Evolutionary conservation across 441 rosid species (phyloP).

Genomic region (Adansonia madagascariensis): DNA sequence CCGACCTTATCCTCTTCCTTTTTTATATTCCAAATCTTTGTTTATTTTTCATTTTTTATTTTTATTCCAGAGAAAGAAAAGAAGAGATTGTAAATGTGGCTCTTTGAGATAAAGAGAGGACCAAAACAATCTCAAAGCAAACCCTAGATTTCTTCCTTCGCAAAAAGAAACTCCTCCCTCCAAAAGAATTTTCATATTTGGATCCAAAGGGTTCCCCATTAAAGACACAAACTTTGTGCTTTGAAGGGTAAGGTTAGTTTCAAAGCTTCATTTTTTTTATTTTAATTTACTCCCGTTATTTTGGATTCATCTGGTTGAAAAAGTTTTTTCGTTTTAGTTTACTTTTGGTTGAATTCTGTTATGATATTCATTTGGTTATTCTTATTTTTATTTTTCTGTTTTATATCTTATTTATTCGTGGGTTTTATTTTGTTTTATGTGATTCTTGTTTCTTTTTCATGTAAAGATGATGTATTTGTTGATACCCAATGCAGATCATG

Average conservation of each 20-base stretch:
- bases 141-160: slow-evolving; percentile 55
- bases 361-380: not conserved
- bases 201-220: slow-evolving; percentile 34
- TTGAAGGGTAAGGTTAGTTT: slow-evolving; percentile 40
- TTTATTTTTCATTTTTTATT: slow-evolving; percentile 12
- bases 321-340: not conserved
- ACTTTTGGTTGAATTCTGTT: slow-evolving; percentile 23
- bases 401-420: slow-evolving; percentile 33
- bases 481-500: slow-evolving; percentile 50
- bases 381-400: not conserved
- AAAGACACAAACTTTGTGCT: slow-evolving; percentile 24
- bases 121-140: slow-evolving; percentile 33
- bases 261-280: slow-evolving; percentile 1
- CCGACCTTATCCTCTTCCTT: slow-evolving; percentile 74
- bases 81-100: slow-evolving; percentile 26
- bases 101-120: slow-evolving; percentile 38
- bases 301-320: slow-evolving; percentile 25
- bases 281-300: not conserved
- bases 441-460: slow-evolving; percentile 22
- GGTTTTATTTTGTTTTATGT: slow-evolving; percentile 11
- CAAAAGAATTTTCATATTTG: slow-evolving; percentile 20
- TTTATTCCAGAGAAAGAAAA: slow-evolving; percentile 21
- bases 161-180: not conserved
- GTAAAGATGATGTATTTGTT: slow-evolving; percentile 33
- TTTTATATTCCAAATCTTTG: slow-evolving; percentile 23